Base-by-base conservation (phyloP, 176 grass and related monocot species). In the Triticum turgidum region DNA sequence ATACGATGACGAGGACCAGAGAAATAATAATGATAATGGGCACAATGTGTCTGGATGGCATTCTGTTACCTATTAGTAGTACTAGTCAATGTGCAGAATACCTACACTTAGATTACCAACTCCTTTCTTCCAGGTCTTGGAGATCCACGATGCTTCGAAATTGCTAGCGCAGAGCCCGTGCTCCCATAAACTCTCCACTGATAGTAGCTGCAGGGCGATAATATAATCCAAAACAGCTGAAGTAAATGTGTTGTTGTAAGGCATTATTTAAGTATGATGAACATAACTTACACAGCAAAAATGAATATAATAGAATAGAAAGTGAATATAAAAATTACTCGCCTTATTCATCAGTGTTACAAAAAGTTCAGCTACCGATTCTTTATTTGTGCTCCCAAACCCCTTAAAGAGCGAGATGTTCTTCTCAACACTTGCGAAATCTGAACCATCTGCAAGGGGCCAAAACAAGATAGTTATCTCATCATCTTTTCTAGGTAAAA, bases 351-450 rank as follows among this genome's bases (percentile, higher is more conserved):
- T 90, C 49, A 98, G 42, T 61, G 96, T 77, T 80, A 96, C 30
- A 79, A 98, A 98, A 25, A 98, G 80, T 90, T 92, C 86, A 80
- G 90, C 96, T 59, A 98, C 70, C 25, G 90, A 89, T 84, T 98
- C 96, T 83, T 85, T 92, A 82, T 98, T 98, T 91, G 34, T 82
- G 75, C 80, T 92, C 37, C 90, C 93, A 85, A 94, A 91, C 11
- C 85, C 88, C 86, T 92, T 90, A 69, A 94, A 92, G 32, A 64
- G 32, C 61, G 37, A 41, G 73, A 84, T 35, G 41, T 76, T 88
- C 54, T 76, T 92, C 80, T 92, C 69, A 66, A 96, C 42, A 65
- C 21, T 91, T 32, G 85, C 84, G 33, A 20, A 85, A 69, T 91
- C 83, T 84, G 79, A 83, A 68, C 92, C 93, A 91, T 93, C 93